These are phyloP conservation scores for Alisma plantagoaquatica DNA, from an alignment of 106 monocot species.

Conservation along the genomic window DNA sequence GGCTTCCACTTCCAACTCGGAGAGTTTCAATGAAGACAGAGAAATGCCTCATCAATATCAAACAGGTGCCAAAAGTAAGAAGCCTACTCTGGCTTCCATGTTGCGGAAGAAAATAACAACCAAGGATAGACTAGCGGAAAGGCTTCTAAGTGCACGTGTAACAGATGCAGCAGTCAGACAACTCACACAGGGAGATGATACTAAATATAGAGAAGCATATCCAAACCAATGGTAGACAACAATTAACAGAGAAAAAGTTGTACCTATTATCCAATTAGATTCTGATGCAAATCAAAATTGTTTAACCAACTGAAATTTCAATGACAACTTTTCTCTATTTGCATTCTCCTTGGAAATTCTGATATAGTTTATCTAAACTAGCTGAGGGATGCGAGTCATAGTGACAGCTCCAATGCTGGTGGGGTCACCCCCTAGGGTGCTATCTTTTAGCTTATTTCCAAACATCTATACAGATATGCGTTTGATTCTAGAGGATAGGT, in stretches of 20 bases:
- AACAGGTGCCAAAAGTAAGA: conserved; percentile 30
- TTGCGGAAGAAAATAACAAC: conserved; percentile 70
- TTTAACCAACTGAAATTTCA: too few relatives aligned
- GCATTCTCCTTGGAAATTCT: too few relatives aligned
- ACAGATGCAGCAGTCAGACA: conserved; percentile 48
- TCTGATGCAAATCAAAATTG: too few relatives aligned
- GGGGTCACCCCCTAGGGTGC: too few relatives aligned
- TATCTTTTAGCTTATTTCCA: too few relatives aligned
- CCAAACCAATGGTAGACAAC: conserved; percentile 75
- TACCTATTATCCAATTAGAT: not conserved
- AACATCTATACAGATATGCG: too few relatives aligned
- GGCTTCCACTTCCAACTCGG: conserved; percentile 65
- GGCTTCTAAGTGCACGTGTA: conserved; percentile 47
- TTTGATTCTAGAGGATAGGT: too few relatives aligned
- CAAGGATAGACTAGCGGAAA: conserved; percentile 67
- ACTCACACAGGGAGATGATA: conserved; percentile 45
- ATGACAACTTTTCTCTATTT: too few relatives aligned
- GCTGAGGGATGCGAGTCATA: too few relatives aligned
- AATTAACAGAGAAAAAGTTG: not conserved
- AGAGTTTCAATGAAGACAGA: conserved; percentile 11
- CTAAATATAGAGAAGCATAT: conserved; percentile 62
- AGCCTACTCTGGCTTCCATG: conserved; percentile 68
- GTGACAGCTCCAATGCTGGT: too few relatives aligned
- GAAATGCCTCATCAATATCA: conserved; percentile 6
- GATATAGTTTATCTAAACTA: too few relatives aligned